Conservation (phyloP, 208 protist genomes). For the Acanthamoeba castellanii region DNA sequence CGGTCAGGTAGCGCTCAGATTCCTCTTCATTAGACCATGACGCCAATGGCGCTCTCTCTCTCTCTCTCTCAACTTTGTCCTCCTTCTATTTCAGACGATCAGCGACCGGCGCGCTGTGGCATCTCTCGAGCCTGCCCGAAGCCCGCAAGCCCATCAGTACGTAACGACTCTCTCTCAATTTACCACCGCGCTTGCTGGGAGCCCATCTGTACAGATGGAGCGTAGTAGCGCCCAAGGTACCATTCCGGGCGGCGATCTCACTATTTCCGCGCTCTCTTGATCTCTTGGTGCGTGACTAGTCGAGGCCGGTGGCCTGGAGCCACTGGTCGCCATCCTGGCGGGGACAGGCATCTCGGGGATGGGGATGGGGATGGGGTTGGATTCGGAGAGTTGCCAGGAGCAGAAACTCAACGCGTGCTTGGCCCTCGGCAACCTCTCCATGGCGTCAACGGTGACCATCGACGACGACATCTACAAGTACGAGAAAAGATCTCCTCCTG, state of each 20-base stretch:
- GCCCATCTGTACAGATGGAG: no score
- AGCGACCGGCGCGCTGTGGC: constrained; percentile 26
- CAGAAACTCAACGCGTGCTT: constrained; percentile 17
- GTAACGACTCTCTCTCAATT: not conserved
- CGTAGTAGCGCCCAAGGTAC: no score
- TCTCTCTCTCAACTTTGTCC: no score
- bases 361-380: not conserved
- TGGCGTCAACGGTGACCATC: not conserved
- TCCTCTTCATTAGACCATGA: no score
- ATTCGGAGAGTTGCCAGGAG: not conserved
- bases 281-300: not conserved
- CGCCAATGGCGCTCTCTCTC: no score
- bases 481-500: no score
- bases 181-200: no score
- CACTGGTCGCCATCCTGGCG: not conserved
- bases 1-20: not conserved
- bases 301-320: not conserved
- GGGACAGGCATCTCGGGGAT: no score
- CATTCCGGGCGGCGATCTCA: not conserved
- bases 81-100: not conserved
- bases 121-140: constrained; percentile 23
- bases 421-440: constrained; percentile 32
- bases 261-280: not conserved
- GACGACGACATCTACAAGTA: not conserved
- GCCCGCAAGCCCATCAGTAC: not conserved